A percentile compares a stretch with the other conserved stretches of the same genome.
Conservation (phyloP, 164 flowering plant species). For the Liriodendron chinense region DNA sequence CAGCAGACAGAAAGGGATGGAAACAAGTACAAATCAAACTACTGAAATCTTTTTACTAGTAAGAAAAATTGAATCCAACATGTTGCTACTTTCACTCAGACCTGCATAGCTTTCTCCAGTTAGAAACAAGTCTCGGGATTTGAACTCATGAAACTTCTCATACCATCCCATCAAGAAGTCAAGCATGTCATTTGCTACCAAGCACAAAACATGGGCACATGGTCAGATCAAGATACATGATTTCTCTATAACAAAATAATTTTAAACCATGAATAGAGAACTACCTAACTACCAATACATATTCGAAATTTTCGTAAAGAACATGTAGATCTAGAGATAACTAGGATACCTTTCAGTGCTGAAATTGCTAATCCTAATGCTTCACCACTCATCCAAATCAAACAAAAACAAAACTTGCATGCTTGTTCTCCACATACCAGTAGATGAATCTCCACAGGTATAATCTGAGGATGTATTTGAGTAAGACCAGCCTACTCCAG, state of each 20-base stretch:
- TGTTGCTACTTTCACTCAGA: slow-evolving; percentile 11
- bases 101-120: slow-evolving; percentile 99
- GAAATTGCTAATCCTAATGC: no score
- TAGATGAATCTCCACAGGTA: slow-evolving; percentile 60
- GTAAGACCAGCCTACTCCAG: slow-evolving; percentile 99
- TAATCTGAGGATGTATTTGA: slow-evolving; percentile 87
- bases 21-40: no score
- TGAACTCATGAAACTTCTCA: slow-evolving; percentile 70
- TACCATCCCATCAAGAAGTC: slow-evolving; percentile 67
- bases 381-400: neutral
- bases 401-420: neutral
- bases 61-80: neutral
- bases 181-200: slow-evolving; percentile 80
- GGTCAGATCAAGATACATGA: neutral
- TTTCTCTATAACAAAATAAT: neutral
- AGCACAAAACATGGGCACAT: slow-evolving; percentile 4
- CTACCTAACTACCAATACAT: no score
- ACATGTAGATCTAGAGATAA: neutral
- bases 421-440: slow-evolving; percentile 49
- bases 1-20: neutral
- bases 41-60: neutral
- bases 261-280: no score
- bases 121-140: slow-evolving; percentile 64
- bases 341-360: no score
- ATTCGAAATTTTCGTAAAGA: neutral